Base-by-base conservation (phyloP, 2,329 filamentous ascomycete genomes). In the Aspergillus terreus region DNA sequence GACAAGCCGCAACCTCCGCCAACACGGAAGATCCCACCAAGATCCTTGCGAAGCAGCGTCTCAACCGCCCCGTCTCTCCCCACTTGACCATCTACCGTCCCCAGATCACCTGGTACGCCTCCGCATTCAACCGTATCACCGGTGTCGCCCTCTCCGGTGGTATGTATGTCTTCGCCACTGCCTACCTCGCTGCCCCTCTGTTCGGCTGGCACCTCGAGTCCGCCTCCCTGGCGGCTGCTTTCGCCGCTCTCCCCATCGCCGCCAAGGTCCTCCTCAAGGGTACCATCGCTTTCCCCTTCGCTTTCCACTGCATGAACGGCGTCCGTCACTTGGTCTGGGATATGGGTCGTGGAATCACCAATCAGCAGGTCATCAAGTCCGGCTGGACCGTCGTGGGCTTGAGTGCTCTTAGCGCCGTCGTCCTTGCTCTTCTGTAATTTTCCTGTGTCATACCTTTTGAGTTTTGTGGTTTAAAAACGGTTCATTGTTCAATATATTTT, bases 81-180 rank as follows among this genome's bases (percentile, higher is more conserved):
- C 91, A 96, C 70, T 83, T 96, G 57, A 71, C 76, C 66, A 92
- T 95, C 82, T 96, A 96, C 84, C 82, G 84, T 71, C 82, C 87
- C 54, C 84, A 90, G 73, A 88, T 96, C 76, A 94, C 90, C 63
- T 96, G 86, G 86, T 86, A 89, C 72, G 80, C 81, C 61, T 85
- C 84, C 62, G 84, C 78, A 52, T 80, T 89, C 74, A 88, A 91
- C 78, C 90, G 92, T 66, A 84, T 96, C 76, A 92, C 90, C n/a
- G 92, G 90, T 64, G 75, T 80, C 67, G 72, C 80, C 54, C 80
- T 95, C 60, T 86, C 85, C 54, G 88, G 86, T 58, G 74, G 78
- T 46, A 80, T 95, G 57, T 96, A 96, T 81, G 72, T 83, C 69
- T 96, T 90, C 78, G 85, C 87, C 57, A 73, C 84, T 59, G 83